Conservation (phyloP, 768 basidiomycete genomes). For the Russula abietina region DNA sequence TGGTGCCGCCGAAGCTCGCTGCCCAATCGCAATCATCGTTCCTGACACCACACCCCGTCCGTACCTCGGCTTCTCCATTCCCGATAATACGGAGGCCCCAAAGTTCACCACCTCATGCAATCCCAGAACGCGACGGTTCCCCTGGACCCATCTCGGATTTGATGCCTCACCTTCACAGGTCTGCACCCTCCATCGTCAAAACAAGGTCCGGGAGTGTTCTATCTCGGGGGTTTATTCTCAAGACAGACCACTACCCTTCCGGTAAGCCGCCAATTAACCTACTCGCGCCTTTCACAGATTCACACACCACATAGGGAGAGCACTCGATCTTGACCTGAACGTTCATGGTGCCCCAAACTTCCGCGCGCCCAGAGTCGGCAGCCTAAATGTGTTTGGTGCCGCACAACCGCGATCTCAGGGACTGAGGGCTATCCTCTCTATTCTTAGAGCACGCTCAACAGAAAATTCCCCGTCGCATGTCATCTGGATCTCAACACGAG, state of each 20-base stretch:
- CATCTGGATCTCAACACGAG: slow-evolving; percentile 95
- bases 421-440: slow-evolving; percentile 80
- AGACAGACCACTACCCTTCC: slow-evolving; percentile 86
- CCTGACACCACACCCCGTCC: background rate
- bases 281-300: background rate
- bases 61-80: background rate
- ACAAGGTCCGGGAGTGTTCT: slow-evolving; percentile 78
- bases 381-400: slow-evolving; percentile 88
- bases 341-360: slow-evolving; percentile 96
- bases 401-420: slow-evolving; percentile 95
- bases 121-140: background rate
- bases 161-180: slow-evolving; percentile 55
- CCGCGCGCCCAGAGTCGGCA: slow-evolving; percentile 68
- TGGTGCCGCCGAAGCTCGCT: background rate
- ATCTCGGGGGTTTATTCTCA: slow-evolving; percentile 85
- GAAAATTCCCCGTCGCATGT: slow-evolving; percentile 61
- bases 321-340: slow-evolving; percentile 84
- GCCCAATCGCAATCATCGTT: background rate
- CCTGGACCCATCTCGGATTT: slow-evolving; percentile 45
- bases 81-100: slow-evolving; percentile 12
- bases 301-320: slow-evolving; percentile 51
- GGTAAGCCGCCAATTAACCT: slow-evolving; percentile 31
- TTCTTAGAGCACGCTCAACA: slow-evolving; percentile 69
- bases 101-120: slow-evolving; percentile 15
- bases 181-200: slow-evolving; percentile 72